These are phyloP conservation scores for Platismatia glauca DNA, from an alignment of 495 filamentous ascomycete genomes.

Conservation along the genomic window DNA sequence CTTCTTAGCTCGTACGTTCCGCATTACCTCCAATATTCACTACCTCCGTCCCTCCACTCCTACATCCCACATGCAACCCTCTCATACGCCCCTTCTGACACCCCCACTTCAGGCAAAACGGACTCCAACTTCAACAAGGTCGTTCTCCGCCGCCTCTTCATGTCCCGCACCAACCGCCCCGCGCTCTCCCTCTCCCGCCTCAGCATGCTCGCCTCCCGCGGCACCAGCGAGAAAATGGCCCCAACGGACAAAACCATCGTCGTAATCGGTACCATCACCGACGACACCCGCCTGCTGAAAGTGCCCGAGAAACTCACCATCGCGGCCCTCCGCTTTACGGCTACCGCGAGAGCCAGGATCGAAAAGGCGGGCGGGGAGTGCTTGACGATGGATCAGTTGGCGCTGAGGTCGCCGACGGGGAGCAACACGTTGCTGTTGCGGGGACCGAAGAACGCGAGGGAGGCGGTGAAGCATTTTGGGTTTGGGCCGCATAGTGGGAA, in stretches of 20 bases:
- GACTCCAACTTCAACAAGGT: slow-evolving; percentile 95
- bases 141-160: slow-evolving; percentile 90
- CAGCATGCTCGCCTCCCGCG: slow-evolving; percentile 50
- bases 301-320: slow-evolving; percentile 78
- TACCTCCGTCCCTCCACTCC: slow-evolving; percentile 23
- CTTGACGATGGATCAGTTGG: slow-evolving; percentile 92
- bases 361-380: slow-evolving; percentile 86
- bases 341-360: slow-evolving; percentile 88
- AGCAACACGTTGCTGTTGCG: slow-evolving; percentile 89
- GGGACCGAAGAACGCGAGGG: slow-evolving; percentile 91
- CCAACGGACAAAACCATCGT: slow-evolving; percentile 72
- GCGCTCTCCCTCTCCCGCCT: slow-evolving; percentile 90
- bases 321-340: slow-evolving; percentile 90
- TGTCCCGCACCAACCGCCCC: slow-evolving; percentile 94
- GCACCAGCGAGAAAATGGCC: slow-evolving; percentile 38
- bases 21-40: slow-evolving; percentile 29
- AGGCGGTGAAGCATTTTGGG: slow-evolving; percentile 98
- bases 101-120: slow-evolving; percentile 62
- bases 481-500: slow-evolving; percentile 96
- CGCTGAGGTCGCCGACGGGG: slow-evolving; percentile 84
- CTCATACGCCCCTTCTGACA: slow-evolving; percentile 2
- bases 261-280: slow-evolving; percentile 85
- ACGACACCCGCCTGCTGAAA: slow-evolving; percentile 84
- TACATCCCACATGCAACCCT: not conserved
- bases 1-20: slow-evolving; percentile 86